phyloP scores from a whole-genome alignment of 140 eudicot genomes.

The Bidens hawaiensis region DNA sequence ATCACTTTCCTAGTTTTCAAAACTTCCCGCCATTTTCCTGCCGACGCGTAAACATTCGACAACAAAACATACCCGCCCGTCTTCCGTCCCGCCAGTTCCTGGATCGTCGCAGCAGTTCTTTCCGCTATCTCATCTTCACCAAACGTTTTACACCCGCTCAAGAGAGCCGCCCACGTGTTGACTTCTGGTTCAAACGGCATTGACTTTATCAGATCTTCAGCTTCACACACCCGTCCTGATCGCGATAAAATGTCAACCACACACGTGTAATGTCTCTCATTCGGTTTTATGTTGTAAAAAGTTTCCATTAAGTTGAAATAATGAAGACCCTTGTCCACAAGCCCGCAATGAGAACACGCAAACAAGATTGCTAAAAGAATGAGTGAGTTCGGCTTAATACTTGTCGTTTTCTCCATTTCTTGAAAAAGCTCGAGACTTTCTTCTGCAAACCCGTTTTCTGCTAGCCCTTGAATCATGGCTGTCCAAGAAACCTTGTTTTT shows the following conservation, averaged over 20 bases:
- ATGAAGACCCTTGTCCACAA: conserved; percentile 53
- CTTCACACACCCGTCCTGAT: conserved; percentile 57
- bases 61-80: conserved; percentile 56
- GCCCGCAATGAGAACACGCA: conserved; percentile 78
- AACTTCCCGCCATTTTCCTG: conserved; percentile 63
- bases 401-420: conserved; percentile 39
- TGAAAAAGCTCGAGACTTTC: conserved; percentile 47
- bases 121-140: conserved; percentile 44
- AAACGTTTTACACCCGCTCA: conserved; percentile 59
- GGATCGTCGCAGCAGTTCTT: conserved; percentile 39
- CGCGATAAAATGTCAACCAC: conserved; percentile 65
- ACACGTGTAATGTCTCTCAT: conserved; percentile 51
- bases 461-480: conserved; percentile 85
- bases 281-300: conserved; percentile 42
- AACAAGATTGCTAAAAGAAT: conserved; percentile 49
- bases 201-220: conserved; percentile 37
- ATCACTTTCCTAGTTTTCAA: conserved; percentile 42
- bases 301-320: conserved; percentile 57
- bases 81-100: conserved; percentile 41
- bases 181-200: conserved; percentile 62
- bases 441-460: conserved; percentile 65
- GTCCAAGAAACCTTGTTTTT: conserved; percentile 71
- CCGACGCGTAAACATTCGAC: conserved; percentile 60
- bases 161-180: conserved; percentile 64
- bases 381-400: conserved; percentile 48